These are phyloP conservation scores for Lasiosphaeriaceae sp. DNA, from an alignment of 495 filamentous ascomycete genomes.

Conservation along the genomic window DNA sequence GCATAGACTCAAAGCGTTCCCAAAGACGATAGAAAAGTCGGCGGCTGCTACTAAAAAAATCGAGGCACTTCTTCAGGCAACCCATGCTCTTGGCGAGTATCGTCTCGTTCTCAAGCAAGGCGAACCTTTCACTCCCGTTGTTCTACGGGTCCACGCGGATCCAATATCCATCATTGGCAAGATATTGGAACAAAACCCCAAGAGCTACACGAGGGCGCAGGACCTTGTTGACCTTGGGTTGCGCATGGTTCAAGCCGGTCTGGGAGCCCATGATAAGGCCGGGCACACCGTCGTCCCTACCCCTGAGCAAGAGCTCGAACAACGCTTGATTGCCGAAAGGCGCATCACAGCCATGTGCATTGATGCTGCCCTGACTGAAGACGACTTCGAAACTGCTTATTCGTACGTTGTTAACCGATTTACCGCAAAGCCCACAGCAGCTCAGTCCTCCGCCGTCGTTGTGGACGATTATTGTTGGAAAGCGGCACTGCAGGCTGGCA, in stretches of 20 bases:
- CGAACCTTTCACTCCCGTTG: conserved; percentile 87
- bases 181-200: conserved; percentile 81
- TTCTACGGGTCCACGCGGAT: conserved; percentile 79
- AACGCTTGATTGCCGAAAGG: conserved; percentile 45
- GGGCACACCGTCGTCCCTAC: conserved; percentile 9
- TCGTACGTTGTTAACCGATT: conserved; percentile 80
- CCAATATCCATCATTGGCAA: conserved; percentile 79
- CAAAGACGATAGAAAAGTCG: conserved; percentile 57
- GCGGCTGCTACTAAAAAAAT: conserved; percentile 49
- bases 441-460: conserved; percentile 9
- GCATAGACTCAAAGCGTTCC: conserved; percentile 64
- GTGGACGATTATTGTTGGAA: conserved; percentile 89
- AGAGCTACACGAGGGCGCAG: conserved; percentile 82
- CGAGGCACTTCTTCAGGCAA: conserved; percentile 72
- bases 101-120: conserved; percentile 85
- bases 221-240: conserved; percentile 75
- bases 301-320: conserved; percentile 27
- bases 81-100: conserved; percentile 84
- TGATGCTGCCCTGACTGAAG: conserved; percentile 74
- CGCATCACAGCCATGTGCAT: conserved; percentile 86
- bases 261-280: conserved; percentile 35
- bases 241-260: conserved; percentile 70
- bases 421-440: neutral
- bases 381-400: conserved; percentile 97
- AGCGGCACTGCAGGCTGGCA: conserved; percentile 83